phyloP scores from a whole-genome alignment of 2,329 filamentous ascomycete genomes.

The Teratosphaeria destructans region DNA sequence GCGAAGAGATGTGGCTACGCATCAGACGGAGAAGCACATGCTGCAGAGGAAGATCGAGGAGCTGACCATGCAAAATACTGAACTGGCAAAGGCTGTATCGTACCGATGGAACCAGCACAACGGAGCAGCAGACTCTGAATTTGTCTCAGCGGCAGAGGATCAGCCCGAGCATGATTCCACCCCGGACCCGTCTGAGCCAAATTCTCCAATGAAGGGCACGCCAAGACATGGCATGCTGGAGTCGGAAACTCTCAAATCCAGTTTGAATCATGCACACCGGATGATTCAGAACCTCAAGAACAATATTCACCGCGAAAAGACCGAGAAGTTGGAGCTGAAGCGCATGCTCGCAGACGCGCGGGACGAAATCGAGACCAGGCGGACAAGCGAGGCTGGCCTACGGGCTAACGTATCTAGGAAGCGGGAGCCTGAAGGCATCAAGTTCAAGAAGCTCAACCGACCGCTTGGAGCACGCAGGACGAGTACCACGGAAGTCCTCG shows the following conservation, averaged over 20 bases:
- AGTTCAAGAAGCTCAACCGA: slow-evolving; percentile 68
- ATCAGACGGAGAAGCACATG: slow-evolving; percentile 66
- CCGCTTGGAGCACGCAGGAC: slow-evolving; percentile 67
- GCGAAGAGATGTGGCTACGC: slow-evolving; percentile 66
- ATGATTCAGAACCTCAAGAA: slow-evolving; percentile 94
- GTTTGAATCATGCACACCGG: slow-evolving; percentile 83
- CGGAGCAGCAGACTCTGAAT: slow-evolving; percentile 27
- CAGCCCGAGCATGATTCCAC: slow-evolving; percentile 46
- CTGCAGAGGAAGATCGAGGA: slow-evolving; percentile 84
- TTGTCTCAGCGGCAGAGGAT: slow-evolving; percentile 53
- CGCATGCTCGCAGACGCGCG: slow-evolving; percentile 90
- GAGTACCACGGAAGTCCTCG: slow-evolving; percentile 64
- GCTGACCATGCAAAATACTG: slow-evolving; percentile 76
- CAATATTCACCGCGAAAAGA: slow-evolving; percentile 95
- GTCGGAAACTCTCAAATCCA: slow-evolving; percentile 88
- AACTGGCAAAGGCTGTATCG: slow-evolving; percentile 75
- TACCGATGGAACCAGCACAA: slow-evolving; percentile 45
- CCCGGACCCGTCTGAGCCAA: slow-evolving; percentile 80
- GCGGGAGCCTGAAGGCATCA: slow-evolving; percentile 46
- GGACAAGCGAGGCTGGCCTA: slow-evolving; percentile 31
- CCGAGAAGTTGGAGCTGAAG: slow-evolving; percentile 91
- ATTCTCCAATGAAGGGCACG: slow-evolving; percentile 83
- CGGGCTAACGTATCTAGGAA: slow-evolving; percentile 43
- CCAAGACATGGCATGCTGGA: slow-evolving; percentile 88
- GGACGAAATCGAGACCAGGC: slow-evolving; percentile 69